Conservation (phyloP, 495 filamentous ascomycete species). For the Xylaria scruposa region DNA sequence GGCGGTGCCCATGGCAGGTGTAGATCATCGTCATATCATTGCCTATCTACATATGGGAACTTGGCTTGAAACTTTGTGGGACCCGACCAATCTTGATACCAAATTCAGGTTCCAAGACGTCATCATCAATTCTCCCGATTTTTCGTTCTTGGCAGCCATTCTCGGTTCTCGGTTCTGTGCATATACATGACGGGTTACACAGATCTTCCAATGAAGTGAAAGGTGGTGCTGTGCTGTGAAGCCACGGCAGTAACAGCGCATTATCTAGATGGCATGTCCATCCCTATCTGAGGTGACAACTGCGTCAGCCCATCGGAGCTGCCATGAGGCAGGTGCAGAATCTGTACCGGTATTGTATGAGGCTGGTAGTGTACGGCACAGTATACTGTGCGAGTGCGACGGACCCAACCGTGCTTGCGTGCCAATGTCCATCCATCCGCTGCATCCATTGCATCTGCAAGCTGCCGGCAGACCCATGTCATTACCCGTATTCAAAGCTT, state of each 20-base stretch:
- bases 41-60: slow-evolving; percentile 4
- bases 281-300: no score
- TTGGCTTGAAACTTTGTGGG: slow-evolving; percentile 1
- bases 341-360: background rate
- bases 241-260: background rate
- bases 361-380: background rate
- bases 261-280: no score
- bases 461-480: slow-evolving; percentile 23
- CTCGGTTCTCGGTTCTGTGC: slow-evolving; percentile 10
- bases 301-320: no score
- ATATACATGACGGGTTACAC: slow-evolving; percentile 2
- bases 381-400: background rate
- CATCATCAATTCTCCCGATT: slow-evolving; percentile 5
- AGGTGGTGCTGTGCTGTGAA: background rate
- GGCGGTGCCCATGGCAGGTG: background rate
- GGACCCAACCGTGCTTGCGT: slow-evolving; percentile 7
- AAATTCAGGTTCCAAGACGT: slow-evolving; percentile 16
- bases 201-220: background rate
- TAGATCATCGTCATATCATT: slow-evolving; percentile 11
- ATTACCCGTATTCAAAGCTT: slow-evolving; percentile 28
- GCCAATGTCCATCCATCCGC: background rate
- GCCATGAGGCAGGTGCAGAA: slow-evolving; percentile 8
- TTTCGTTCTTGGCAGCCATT: slow-evolving; percentile 14
- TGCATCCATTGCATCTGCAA: slow-evolving; percentile 18
- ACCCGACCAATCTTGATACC: slow-evolving; percentile 10